Conservation (phyloP, 768 basidiomycete genomes). For the Tricholoma saponaceum region DNA sequence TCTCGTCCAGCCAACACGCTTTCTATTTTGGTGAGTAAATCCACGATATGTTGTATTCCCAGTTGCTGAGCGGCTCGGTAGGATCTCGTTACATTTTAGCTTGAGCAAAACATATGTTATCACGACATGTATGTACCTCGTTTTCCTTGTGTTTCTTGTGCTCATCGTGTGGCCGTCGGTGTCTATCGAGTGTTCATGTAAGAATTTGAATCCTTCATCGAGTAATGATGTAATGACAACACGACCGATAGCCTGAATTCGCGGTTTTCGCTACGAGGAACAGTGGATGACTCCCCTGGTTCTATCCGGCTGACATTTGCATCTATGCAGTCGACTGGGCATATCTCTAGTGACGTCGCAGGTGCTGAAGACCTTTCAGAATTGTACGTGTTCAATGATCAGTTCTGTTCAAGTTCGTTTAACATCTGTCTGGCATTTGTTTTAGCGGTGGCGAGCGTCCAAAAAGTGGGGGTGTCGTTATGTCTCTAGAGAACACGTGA, state of each 20-base stretch:
- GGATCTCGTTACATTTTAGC: slow-evolving; percentile 5
- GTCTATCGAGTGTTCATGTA: not conserved
- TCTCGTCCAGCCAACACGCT: not conserved
- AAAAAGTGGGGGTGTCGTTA: too few relatives aligned
- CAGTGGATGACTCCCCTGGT: not conserved
- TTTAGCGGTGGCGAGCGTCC: too few relatives aligned
- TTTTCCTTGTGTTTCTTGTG: not conserved
- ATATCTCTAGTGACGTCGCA: too few relatives aligned
- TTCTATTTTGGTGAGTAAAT: slow-evolving; percentile 4
- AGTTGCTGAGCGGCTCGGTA: not conserved
- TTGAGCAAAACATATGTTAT: slow-evolving; percentile 7
- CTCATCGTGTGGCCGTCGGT: too few relatives aligned
- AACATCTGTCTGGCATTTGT: not conserved
- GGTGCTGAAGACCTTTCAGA: not conserved
- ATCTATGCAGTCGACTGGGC: not conserved
- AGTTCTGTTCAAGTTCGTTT: not conserved
- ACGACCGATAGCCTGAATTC: not conserved
- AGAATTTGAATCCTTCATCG: not conserved
- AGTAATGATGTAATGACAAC: not conserved
- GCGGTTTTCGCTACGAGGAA: not conserved
- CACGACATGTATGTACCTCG: not conserved
- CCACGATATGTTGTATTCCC: not conserved
- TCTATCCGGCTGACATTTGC: not conserved
- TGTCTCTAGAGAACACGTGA: too few relatives aligned
- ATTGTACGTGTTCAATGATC: not conserved